Base-by-base conservation (phyloP, 1,284 basidiomycete genomes). In the Inonotus hispidus region DNA sequence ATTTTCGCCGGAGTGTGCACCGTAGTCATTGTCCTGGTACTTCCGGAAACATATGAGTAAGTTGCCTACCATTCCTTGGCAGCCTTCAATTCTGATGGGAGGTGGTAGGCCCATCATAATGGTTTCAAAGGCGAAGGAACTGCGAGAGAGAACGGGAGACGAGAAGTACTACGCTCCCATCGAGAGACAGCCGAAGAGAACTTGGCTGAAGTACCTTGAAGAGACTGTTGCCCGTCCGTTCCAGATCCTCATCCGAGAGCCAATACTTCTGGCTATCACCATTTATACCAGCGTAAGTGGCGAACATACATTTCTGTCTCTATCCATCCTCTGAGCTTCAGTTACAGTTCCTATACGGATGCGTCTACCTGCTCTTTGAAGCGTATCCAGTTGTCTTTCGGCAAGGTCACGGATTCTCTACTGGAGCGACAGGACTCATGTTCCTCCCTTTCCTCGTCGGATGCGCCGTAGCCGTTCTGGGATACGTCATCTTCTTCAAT, bases 381-480 rank as follows among this genome's bases (percentile, higher is more conserved):
- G 82, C 83, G 0, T 85, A 80, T 66, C 82, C 83, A 0, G 73
- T 84, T 46, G 82, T 85, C 11, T 85, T 84, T 66, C 75, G 74
- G 3, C 49, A 75, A 63, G 78, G 77, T 0, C 80, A 87, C 58
- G 71, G 78, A 29, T 78, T 90, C 65, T 78, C 76, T 56, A 68
- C 74, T 25, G 82, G 75, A 66, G 72, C 73, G 52, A 81, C 74
- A 66, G 84, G 75, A 67, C 78, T 77, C 66, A 82, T 73, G 72
- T 86, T 75, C 71, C 73, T 82, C 64, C 81, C 82, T 2, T 66
- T 83, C 10, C 74, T 78, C 21, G 66, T 86, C 19, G 87, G 87
- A 27, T 81, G 83, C 5, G 71, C 75, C 0, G 32, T 78, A 10
- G 79, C 78, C 52, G 81, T 79, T 23, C 38, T 72, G 2, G 55